Evolutionary conservation across 306 rosid species (phyloP), one percentile per base, ranked within the genome.

Genomic region (Lathyrus aphaca): DNA sequence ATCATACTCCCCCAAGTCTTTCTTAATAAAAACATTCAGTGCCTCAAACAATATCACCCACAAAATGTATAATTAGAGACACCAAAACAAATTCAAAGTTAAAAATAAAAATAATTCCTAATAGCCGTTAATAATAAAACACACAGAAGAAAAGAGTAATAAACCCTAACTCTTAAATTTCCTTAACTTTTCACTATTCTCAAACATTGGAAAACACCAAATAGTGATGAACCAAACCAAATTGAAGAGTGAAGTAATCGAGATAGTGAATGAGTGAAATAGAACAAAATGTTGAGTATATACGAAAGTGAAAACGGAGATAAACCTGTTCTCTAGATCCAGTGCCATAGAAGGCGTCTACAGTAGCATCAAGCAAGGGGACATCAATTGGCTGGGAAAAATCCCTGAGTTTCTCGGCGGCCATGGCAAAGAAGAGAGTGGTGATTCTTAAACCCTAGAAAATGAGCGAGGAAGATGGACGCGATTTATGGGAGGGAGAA

Each of bases 321-420:
- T 75, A 73, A 58, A 89, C 99, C 96, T 95, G 95, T 75, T 89
- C 97, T 74, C 87, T 95, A 91, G 99, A 95, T 95, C 97, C 99
- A 69, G 99, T 95, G 80, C 99, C 99, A 75, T 95, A 95, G 84
- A 95, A 95, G 77, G 99, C 99, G 9, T 91, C 82, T n/a, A 95
- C 99, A 66, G 99, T 95, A 63, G 99, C 97, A 71, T 95, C 99
- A 63, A 95, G 99, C 60, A 88, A 53, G 2, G 83, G 74, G 8
- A 95, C 99, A 40, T 95, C 97, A 63, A 95, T 89, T 37, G 97
- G 99, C 53, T 91, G 96, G 58, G 89, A 87, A 86, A 95, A 91
- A 85, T 95, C 97, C 61, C 96, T 65, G 11, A 95, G 97, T 79
- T 87, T 91, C 72, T 91, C 99, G 44, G 97, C 97, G 72, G 99